Base-by-base conservation (phyloP, 306 rosid genomes). In the Prunus mongolica region DNA sequence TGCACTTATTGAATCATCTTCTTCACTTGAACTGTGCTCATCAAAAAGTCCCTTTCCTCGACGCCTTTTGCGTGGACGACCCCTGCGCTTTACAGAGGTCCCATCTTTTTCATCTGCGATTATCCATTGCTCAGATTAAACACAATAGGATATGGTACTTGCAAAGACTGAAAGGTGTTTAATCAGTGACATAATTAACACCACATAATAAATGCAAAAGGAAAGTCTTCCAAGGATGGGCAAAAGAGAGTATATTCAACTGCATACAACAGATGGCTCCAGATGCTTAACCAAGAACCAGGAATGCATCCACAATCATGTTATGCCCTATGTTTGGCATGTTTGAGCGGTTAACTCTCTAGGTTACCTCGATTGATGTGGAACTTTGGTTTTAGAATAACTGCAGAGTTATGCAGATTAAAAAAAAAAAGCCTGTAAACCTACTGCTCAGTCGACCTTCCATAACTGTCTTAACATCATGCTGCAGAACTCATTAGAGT, bases 1-100 rank as follows among this genome's bases (percentile, higher is more conserved):
- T 71, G 83, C 90, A 83, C 97, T 88, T 74, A 92, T 89, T 25
- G 95, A 92, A 79, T 95, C 98, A 72, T 95, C 98, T 3, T 88
- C 98, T 64, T 87, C 98, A 80, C 96, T 90, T 70, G 96, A 81
- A 82, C 84, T 81, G 14, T 90, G 97, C 71, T 87, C 96, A 54
- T 92, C 93, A 84, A 95, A 95, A 80, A 95, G 97, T 81, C 88
- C 89, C 81, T 90, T 95, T 72, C 96, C 96, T 50, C 84, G 69
- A 50, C 82, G 91, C 82, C 67, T 79, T 80, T 95, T 95, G 9
- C 89, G 97, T 47, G 98, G 98, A 62, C 98, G 96, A 68, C 98
- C 98, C 85, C 96, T 88, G 61, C 93, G 95, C 84, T 84, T 88
- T 15, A 74, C 87, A 63, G 93, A 11, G 64, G 76, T 72, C 69